Evolutionary conservation across 768 basidiomycete genomes (phyloP).

Genomic region (Tylopilus plumbeoviolaceoides): DNA sequence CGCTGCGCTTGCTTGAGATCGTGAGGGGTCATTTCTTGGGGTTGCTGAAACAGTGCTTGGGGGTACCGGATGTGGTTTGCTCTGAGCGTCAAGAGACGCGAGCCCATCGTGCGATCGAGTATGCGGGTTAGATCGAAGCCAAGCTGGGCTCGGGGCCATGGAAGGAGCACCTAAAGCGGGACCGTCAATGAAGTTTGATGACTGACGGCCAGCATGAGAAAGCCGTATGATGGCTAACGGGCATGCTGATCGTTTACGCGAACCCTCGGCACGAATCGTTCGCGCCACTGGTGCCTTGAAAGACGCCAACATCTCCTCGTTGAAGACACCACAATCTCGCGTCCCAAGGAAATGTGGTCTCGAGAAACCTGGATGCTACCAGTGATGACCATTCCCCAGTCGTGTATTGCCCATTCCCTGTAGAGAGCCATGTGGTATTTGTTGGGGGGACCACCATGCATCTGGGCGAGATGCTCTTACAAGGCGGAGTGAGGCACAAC

Average conservation of each 20-base stretch:
- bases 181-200: constrained; percentile 66
- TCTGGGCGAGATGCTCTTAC: constrained; percentile 75
- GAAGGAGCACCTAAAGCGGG: constrained; percentile 58
- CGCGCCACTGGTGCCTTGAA: constrained; percentile 50
- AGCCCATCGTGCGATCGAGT: not conserved
- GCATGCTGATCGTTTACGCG: constrained; percentile 6
- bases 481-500: constrained; percentile 41
- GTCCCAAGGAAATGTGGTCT: constrained; percentile 64
- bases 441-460: constrained; percentile 73
- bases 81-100: constrained; percentile 2
- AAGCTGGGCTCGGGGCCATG: constrained; percentile 65
- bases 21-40: constrained; percentile 49
- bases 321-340: constrained; percentile 66
- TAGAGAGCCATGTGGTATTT: constrained; percentile 62
- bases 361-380: constrained; percentile 75
- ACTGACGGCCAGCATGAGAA: constrained; percentile 81
- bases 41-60: constrained; percentile 57
- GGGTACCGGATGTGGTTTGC: constrained; percentile 27
- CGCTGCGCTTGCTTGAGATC: constrained; percentile 63
- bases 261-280: constrained; percentile 41
- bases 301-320: constrained; percentile 41
- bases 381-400: constrained; percentile 87
- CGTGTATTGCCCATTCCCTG: constrained; percentile 63
- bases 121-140: constrained; percentile 35
- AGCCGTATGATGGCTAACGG: constrained; percentile 74